Conservation (phyloP, 106 monocot genomes). For the Apostasia shenzhenica region DNA sequence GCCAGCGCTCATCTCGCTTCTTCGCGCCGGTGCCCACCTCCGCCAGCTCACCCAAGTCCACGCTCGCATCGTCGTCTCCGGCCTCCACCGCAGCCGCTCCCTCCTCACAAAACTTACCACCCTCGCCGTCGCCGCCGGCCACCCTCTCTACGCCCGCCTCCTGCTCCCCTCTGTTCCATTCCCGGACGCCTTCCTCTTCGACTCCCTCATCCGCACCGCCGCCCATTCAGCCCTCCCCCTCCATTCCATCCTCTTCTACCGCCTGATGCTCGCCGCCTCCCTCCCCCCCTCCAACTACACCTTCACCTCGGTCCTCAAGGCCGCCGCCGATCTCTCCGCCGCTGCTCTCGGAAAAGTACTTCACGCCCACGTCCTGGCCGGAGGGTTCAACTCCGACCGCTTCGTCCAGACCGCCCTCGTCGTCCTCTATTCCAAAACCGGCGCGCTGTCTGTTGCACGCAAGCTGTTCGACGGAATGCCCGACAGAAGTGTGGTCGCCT, state of each 20-base stretch:
- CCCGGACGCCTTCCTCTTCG: too few relatives aligned
- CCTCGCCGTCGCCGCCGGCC: slow-evolving; percentile 16
- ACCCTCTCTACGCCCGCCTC: slow-evolving; percentile 21
- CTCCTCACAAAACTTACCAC: slow-evolving; percentile 58
- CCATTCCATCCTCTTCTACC: slow-evolving; percentile 36
- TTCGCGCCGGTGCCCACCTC: slow-evolving; percentile 24
- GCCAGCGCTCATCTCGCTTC: slow-evolving; percentile 24
- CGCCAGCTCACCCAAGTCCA: slow-evolving; percentile 39
- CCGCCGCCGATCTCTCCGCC: neutral
- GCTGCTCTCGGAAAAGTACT: slow-evolving; percentile 14
- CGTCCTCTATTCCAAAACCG: slow-evolving; percentile 36
- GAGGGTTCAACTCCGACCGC: slow-evolving; percentile 29
- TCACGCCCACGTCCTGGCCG: slow-evolving; percentile 26
- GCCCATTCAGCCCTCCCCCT: slow-evolving; percentile 18
- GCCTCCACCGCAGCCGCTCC: slow-evolving; percentile 27
- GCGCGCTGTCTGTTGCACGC: slow-evolving; percentile 20
- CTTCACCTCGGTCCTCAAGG: slow-evolving; percentile 49
- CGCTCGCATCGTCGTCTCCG: slow-evolving; percentile 35
- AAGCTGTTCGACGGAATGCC: slow-evolving; percentile 48
- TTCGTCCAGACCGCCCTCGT: slow-evolving; percentile 39
- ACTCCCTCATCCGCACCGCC: slow-evolving; percentile 11
- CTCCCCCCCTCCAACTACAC: slow-evolving; percentile 35
- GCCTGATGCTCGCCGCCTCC: slow-evolving; percentile 14
- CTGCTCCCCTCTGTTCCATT: slow-evolving; percentile 9
- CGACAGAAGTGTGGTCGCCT: slow-evolving; percentile 26